Base-by-base conservation (phyloP, 2,329 filamentous ascomycete species). In the Cytospora paraplurivora region DNA sequence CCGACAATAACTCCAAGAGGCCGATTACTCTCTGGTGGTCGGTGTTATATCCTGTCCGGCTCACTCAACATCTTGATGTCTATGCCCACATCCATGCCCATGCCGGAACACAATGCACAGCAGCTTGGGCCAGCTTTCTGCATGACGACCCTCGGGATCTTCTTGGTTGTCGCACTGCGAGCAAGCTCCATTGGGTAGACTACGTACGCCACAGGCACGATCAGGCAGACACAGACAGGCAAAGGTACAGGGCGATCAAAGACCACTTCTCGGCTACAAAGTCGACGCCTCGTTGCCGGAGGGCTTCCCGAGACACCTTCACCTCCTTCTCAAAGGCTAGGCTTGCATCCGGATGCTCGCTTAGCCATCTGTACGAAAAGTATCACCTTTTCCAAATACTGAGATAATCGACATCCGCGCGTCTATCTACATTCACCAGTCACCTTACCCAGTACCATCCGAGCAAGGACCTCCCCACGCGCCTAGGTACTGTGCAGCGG, bases 231-330 rank as follows among this genome's bases (percentile, higher is more conserved):
- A 12, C 49, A 52, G 34, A 52, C 11, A 35, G 32, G 49, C 57
- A 53, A 35, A 37, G 34, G 35, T 41, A 49, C 12, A 32, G 55
- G 55, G 32, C 52, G 15, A 33, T 19, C 15, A 33, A 21, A 41
- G 35, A 41, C 21, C 27, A 27, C 27, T 19, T 13, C 47, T 64
- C 59, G 59, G 58, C 62, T 62, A 64, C 64, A 62, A 58, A 41
- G 44, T 62, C 58, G n/a, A 49, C 58, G 62, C 62, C 62, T 64
- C 62, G 64, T 66, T 62, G 64, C 64, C 64, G 64, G 62, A 38
- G 49, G 34, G 19, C 35, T 61, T 59, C 41, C 64, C 64, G 64
- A 66, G 62, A 66, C 64, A 63, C 34, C 12, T 54, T 37, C 37
- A 41, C 59, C 51, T 53, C 32, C 56, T 47, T 35, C 44, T 19